Conservation (phyloP, 345 rosid species). For the Anastatica hierochuntica region DNA sequence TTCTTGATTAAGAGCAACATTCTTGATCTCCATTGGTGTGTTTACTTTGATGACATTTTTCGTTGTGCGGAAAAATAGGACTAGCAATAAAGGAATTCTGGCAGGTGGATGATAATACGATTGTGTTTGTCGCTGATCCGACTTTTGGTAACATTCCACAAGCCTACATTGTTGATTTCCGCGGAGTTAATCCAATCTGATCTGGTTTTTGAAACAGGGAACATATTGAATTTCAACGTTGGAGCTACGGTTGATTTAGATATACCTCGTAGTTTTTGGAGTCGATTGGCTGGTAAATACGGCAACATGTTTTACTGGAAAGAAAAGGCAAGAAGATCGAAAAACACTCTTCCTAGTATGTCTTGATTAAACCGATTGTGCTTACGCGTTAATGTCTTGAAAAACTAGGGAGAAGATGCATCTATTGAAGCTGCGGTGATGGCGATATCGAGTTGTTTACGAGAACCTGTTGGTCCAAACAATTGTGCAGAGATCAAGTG, state of each 20-base stretch:
- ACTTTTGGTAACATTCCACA: conserved; percentile 48
- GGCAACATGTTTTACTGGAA: conserved; percentile 59
- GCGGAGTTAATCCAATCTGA: conserved; percentile 14
- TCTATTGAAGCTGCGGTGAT: conserved; percentile 84
- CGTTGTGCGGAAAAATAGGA: no score
- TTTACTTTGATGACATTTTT: no score
- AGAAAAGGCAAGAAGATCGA: conserved; percentile 44
- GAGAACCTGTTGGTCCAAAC: conserved; percentile 67
- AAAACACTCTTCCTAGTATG: neutral
- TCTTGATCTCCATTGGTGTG: neutral
- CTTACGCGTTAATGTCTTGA: neutral
- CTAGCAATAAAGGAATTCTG: conserved; percentile 77
- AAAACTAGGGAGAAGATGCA: conserved; percentile 80
- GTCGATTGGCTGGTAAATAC: conserved; percentile 29
- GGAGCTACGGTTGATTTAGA: conserved; percentile 75
- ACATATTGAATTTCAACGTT: conserved; percentile 73
- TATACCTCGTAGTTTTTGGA: conserved; percentile 85
- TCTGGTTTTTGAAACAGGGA: conserved; percentile 47
- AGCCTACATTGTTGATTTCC: conserved; percentile 1
- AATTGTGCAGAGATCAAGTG: conserved; percentile 65
- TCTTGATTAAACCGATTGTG: neutral
- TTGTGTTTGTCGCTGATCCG: conserved; percentile 87
- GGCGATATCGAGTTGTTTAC: conserved; percentile 80
- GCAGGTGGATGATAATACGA: conserved; percentile 81
- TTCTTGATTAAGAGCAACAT: neutral